Evolutionary conservation across 345 rosid species (phyloP).

Genomic region (Gossypium herbaceum): DNA sequence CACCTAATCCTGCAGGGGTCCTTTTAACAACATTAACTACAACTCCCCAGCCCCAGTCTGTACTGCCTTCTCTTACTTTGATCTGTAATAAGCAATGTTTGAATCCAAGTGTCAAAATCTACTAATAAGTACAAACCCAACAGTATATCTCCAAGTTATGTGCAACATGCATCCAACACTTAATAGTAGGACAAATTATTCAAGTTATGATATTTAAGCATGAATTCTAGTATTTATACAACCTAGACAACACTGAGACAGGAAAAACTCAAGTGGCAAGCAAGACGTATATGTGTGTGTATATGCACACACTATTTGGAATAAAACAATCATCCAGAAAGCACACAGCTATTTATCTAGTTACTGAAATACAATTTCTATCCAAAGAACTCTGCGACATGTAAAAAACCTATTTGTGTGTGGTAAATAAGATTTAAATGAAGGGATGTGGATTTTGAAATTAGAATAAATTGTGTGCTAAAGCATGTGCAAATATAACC

Average conservation of each 20-base stretch:
- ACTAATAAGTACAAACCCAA: not conserved
- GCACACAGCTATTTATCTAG: not conserved
- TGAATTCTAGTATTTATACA: not conserved
- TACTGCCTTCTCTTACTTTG: constrained; percentile 91
- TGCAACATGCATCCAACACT: not conserved
- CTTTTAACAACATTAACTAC: constrained; percentile 90
- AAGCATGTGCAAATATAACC: not conserved
- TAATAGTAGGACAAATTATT: not conserved
- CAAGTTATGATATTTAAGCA: not conserved
- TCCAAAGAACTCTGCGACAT: not conserved
- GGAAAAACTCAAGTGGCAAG: not conserved
- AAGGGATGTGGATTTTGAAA: not conserved
- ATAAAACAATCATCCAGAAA: not conserved
- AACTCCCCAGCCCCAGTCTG: constrained; percentile 99
- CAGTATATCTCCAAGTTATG: not conserved
- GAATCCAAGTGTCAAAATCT: constrained; percentile 1
- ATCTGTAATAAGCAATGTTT: constrained; percentile 47
- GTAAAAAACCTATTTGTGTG: not conserved
- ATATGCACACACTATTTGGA: not conserved
- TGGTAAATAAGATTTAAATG: not conserved
- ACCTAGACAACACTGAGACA: not conserved
- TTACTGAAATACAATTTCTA: constrained; percentile 6
- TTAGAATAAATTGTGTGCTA: not conserved
- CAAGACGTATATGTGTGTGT: not conserved
- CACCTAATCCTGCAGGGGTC: constrained; percentile 51